Evolutionary conservation across 2,329 filamentous ascomycete species (phyloP).

Genomic region (Arthrobotrys megalospora): DNA sequence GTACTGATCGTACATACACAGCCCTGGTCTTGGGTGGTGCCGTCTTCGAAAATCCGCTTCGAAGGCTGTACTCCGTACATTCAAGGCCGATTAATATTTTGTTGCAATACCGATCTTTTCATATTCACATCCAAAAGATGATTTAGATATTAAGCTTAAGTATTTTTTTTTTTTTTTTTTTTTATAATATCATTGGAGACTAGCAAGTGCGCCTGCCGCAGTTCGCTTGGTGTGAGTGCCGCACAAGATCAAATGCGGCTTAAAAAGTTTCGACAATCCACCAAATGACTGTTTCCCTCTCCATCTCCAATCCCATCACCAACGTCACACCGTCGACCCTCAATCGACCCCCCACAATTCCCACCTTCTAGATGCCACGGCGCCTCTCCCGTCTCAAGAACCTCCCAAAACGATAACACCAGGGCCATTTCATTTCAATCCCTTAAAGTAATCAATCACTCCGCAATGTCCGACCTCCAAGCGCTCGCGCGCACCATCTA

Average conservation of each 20-base stretch:
- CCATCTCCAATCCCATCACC: neutral
- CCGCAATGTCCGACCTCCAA: conserved; percentile 55
- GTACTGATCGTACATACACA: too few species aligned
- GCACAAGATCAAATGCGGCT: neutral
- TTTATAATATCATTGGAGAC: too few species aligned
- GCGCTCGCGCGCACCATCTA: conserved; percentile 46
- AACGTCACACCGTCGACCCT: neutral
- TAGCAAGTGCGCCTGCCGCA: too few species aligned
- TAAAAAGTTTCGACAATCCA: conserved; percentile 19
- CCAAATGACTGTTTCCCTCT: neutral
- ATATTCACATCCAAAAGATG: too few species aligned
- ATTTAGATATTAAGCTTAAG: too few species aligned
- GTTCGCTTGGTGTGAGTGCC: neutral
- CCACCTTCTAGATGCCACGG: conserved; percentile 26
- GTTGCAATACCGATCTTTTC: too few species aligned
- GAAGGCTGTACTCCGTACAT: too few species aligned
- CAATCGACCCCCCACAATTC: neutral
- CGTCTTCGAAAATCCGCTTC: too few species aligned
- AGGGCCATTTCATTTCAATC: neutral
- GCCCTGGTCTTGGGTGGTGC: too few species aligned
- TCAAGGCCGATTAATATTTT: too few species aligned
- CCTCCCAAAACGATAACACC: conserved; percentile 36
- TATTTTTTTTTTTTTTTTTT: too few species aligned
- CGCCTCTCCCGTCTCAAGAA: conserved; percentile 22
- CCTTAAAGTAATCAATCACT: neutral